Conservation (phyloP, 2,329 filamentous ascomycete species). For the Penicillium sp. region DNA sequence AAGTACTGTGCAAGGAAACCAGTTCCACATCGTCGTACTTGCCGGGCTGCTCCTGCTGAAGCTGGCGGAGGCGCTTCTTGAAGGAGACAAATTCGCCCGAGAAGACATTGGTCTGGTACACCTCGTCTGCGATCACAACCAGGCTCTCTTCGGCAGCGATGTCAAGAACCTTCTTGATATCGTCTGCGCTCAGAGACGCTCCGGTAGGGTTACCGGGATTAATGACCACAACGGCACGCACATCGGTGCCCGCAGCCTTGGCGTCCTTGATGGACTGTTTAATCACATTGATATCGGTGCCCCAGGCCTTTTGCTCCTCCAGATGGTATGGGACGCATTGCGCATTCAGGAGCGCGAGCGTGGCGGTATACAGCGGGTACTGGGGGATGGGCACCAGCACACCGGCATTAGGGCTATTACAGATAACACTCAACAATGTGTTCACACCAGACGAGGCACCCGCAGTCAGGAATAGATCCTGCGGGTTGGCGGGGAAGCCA, state of each 20-base stretch:
- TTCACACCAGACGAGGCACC: slow-evolving; percentile 94
- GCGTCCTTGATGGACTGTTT: slow-evolving; percentile 70
- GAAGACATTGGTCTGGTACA: slow-evolving; percentile 99
- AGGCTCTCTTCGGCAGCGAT: slow-evolving; percentile 81
- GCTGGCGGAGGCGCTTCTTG: slow-evolving; percentile 77
- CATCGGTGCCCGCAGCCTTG: slow-evolving; percentile 72
- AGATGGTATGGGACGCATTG: slow-evolving; percentile 90
- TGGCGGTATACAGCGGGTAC: slow-evolving; percentile 96
- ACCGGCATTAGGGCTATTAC: slow-evolving; percentile 70
- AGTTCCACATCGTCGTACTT: slow-evolving; percentile 84
- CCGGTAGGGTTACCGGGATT: slow-evolving; percentile 98
- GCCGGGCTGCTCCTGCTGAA: slow-evolving; percentile 71
- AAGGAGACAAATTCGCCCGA: slow-evolving; percentile 91
- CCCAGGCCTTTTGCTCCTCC: slow-evolving; percentile 82
- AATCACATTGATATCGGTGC: slow-evolving; percentile 79
- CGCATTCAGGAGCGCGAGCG: slow-evolving; percentile 79
- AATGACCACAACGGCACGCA: slow-evolving; percentile 92
- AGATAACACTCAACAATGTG: slow-evolving; percentile 87
- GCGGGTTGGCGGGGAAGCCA: slow-evolving; percentile 76
- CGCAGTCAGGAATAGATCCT: slow-evolving; percentile 83
- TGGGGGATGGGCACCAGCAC: slow-evolving; percentile 94
- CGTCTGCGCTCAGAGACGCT: slow-evolving; percentile 72
- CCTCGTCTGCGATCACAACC: slow-evolving; percentile 91
- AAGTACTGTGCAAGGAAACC: slow-evolving; percentile 86
- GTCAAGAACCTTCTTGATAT: slow-evolving; percentile 80